A percentile compares a stretch with the other conserved stretches of the same genome.
Conservation (phyloP, 2,329 filamentous ascomycete genomes). For the Fusarium sp. region DNA sequence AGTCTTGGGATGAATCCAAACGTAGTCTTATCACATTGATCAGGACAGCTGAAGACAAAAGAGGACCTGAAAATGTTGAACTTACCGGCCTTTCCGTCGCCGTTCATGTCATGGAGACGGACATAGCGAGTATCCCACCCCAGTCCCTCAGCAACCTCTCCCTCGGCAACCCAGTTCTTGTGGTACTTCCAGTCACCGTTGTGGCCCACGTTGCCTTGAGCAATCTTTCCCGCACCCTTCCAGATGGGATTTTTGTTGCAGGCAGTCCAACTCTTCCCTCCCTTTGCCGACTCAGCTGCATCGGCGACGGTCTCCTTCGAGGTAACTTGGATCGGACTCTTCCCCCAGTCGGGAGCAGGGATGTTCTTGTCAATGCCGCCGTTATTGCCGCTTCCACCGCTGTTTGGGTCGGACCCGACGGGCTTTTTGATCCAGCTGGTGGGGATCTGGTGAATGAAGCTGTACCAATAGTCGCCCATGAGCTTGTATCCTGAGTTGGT, state of each 20-base stretch:
- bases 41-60: not conserved
- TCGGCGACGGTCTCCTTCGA: not conserved
- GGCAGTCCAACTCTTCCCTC: not conserved
- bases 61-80: not conserved
- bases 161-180: slow-evolving; percentile 1
- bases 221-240: slow-evolving; percentile 4
- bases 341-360: not conserved
- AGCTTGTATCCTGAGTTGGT: slow-evolving; percentile 28
- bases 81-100: slow-evolving; percentile 16
- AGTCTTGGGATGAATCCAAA: slow-evolving; percentile 7
- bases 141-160: slow-evolving; percentile 9
- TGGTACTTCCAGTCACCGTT: slow-evolving; percentile 14
- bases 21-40: not conserved
- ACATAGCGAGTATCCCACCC: slow-evolving; percentile 3
- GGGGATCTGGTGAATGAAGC: slow-evolving; percentile 39
- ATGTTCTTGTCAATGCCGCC: slow-evolving; percentile 16
- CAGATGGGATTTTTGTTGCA: slow-evolving; percentile 1
- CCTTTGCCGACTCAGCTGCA: not conserved
- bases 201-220: not conserved
- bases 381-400: not conserved
- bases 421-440: slow-evolving; percentile 33
- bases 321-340: not conserved
- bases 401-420: slow-evolving; percentile 14
- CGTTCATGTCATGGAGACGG: slow-evolving; percentile 16
- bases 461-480: slow-evolving; percentile 40